Conservation (phyloP, 225 moss, liverwort and hornwort genomes). For the Lunularia cruciata region DNA sequence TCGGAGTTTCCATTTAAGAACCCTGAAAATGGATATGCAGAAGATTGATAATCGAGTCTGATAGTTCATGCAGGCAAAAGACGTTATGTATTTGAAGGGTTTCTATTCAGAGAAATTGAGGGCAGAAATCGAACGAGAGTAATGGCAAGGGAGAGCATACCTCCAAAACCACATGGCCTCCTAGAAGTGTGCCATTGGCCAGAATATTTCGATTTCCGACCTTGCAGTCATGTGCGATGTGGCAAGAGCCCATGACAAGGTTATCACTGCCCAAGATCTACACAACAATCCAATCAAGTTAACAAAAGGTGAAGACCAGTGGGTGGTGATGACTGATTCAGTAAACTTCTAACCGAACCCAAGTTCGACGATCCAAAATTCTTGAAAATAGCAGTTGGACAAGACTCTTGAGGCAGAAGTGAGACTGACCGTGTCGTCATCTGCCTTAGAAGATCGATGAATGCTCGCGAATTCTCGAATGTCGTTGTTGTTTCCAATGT, state of each 20-base stretch:
- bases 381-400: too few relatives aligned
- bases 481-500: constrained; percentile 88
- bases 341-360: not conserved
- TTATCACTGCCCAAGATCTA: constrained; percentile 87
- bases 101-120: too few relatives aligned
- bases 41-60: too few relatives aligned
- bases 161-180: constrained; percentile 87
- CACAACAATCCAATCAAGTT: constrained; percentile 3
- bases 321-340: too few relatives aligned
- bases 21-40: too few relatives aligned
- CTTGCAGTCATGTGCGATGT: constrained; percentile 97
- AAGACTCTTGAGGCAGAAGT: not conserved
- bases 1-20: too few relatives aligned
- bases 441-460: constrained; percentile 88
- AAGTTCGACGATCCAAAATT: not conserved
- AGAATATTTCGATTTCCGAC: constrained; percentile 86
- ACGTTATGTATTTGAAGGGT: too few relatives aligned
- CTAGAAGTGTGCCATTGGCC: constrained; percentile 93
- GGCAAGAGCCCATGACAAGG: constrained; percentile 87
- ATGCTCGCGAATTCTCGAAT: constrained; percentile 86
- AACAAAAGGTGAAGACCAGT: not conserved
- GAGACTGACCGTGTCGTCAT: constrained; percentile 65
- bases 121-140: too few relatives aligned
- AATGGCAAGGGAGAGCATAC: constrained; percentile 31
- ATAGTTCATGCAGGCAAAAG: too few relatives aligned